Evolutionary conservation across 2,329 filamentous ascomycete species (phyloP), one percentile per base, ranked within the genome.

Genomic region (Aureobasidium uvarum): DNA sequence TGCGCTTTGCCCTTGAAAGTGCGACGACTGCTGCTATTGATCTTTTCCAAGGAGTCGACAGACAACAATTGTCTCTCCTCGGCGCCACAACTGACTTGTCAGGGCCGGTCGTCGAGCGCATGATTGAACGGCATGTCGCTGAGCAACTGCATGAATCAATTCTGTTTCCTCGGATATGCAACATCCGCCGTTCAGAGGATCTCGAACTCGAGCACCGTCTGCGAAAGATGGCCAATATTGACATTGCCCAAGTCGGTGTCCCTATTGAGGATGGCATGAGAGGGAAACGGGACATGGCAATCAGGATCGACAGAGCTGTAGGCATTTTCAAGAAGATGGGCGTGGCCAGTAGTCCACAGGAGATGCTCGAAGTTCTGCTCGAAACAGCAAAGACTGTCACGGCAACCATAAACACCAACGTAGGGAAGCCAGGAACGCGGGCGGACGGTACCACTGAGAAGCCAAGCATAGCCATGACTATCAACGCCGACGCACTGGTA

Each of bases 21-120:
- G 93, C 94, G 1, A 91, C 99, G 13, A 96, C 92, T 11, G 86
- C 90, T 11, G 95, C 93, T 0, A 98, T 99, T 70, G 95, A 99
- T 72, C 83, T 98, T 1, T 99, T 99, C 70, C 94, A 98, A 72
- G 88, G 88, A 67, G 94, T 99, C 6, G 95, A 99, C 75, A 96
- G 96, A 75, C 91, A 96, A 72, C 95, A 98, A 72, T 81, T 99
- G 33, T 97, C 94, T 3, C 83, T 96, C 41, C 83, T 99, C 5
- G 95, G 93, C 20, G 91, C 93, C 5, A 96, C 92, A 1, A 99
- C 96, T 2, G 92, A 97, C 74, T 80, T 99, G 60, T 98, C 95
- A 0, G 94, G 95, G 0, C 91, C 93, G 1, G 80, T 96, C 10
- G 93, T 99, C 1, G 96, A 99, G 78, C 88, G 91, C 67, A 83